phyloP scores from a whole-genome alignment of 2,329 filamentous ascomycete species.

The Gnomoniopsis smithogilvyi region DNA sequence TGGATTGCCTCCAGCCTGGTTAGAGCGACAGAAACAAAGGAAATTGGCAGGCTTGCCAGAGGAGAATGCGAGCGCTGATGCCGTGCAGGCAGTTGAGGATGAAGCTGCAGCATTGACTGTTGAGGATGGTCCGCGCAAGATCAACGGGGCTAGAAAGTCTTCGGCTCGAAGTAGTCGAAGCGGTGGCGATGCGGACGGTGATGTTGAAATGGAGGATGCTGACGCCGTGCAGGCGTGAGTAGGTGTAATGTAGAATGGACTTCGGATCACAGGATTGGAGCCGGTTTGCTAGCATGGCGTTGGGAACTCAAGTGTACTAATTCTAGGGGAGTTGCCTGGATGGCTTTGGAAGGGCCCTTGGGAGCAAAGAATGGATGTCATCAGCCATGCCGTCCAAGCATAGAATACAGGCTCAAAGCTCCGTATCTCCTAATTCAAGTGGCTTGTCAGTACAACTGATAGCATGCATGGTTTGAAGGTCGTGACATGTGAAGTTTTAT shows the following conservation, averaged over 20 bases:
- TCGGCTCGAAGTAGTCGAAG: constrained; percentile 23
- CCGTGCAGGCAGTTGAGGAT: constrained; percentile 34
- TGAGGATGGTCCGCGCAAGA: constrained; percentile 15
- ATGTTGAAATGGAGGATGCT: constrained; percentile 24
- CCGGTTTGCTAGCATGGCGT: constrained; percentile 18
- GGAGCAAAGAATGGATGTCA: background rate
- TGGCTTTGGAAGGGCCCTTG: background rate
- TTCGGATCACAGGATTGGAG: background rate
- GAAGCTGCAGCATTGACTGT: constrained; percentile 19
- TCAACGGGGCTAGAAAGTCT: constrained; percentile 20
- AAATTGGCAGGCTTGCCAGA: constrained; percentile 24
- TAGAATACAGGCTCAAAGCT: background rate
- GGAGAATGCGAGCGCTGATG: constrained; percentile 31
- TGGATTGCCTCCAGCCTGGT: constrained; percentile 58
- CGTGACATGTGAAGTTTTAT: too few species aligned
- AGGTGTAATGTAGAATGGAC: background rate
- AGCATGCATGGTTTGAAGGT: too few species aligned
- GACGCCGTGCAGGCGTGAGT: constrained; percentile 15
- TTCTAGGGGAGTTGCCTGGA: background rate
- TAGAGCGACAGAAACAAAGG: constrained; percentile 28
- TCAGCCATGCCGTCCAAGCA: background rate
- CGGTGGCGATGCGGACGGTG: constrained; percentile 13
- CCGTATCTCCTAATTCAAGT: background rate
- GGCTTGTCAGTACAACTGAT: too few species aligned
- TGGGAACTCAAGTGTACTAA: constrained; percentile 10